Conservation (phyloP, 345 rosid species). For the Sisymbrium altissimum region DNA sequence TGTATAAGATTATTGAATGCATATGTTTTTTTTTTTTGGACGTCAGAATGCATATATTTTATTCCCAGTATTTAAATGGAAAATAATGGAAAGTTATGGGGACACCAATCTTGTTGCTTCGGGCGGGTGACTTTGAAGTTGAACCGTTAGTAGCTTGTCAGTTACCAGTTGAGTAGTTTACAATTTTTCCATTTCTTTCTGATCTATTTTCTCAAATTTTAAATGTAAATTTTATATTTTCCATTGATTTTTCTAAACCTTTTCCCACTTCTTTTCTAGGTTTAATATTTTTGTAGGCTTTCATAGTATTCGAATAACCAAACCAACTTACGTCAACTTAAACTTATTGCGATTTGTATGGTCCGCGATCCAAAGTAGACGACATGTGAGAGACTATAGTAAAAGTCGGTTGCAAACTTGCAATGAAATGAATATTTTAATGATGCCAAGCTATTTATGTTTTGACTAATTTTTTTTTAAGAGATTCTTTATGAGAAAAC, state of each 20-base stretch:
- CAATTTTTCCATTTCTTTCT: conserved; percentile 9
- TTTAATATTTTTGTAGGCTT: not conserved
- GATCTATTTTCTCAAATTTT: not conserved
- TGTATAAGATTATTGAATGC: not conserved
- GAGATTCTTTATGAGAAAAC: too few species aligned
- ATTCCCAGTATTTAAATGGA: too few species aligned
- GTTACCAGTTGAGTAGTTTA: conserved; percentile 26
- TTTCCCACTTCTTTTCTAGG: not conserved
- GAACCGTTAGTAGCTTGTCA: conserved; percentile 14
- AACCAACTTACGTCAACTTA: not conserved
- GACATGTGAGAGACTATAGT: not conserved
- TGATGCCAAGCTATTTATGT: not conserved
- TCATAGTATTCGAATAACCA: not conserved
- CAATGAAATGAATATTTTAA: not conserved
- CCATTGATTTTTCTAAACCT: not conserved
- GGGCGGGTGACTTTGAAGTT: conserved; percentile 17
- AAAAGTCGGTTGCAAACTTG: not conserved
- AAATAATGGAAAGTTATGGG: not conserved
- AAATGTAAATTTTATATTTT: not conserved
- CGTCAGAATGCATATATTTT: too few species aligned
- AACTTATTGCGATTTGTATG: not conserved
- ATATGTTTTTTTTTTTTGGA: not conserved
- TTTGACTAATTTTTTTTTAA: not conserved
- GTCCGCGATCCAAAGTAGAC: not conserved
- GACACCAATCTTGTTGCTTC: conserved; percentile 11